Base-by-base conservation (phyloP, 179 eudicot species). In the Carnegiea gigantea region DNA sequence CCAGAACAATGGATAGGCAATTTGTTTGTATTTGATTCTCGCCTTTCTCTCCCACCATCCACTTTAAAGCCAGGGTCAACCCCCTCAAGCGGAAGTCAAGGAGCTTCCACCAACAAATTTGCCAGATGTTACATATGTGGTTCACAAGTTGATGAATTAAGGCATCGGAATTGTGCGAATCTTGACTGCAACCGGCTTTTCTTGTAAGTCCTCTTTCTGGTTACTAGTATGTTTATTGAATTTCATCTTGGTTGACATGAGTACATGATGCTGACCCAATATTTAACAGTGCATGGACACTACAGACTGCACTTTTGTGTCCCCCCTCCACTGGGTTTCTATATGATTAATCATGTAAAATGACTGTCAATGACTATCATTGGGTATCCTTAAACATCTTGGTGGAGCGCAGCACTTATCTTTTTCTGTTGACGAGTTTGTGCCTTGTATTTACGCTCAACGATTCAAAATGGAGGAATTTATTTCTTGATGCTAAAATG, bases 151-250 rank as follows among this genome's bases (percentile, higher is more conserved):
- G 85, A 89, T 82, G 93, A 90, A 78, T 73, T 96, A 89, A 90
- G 97, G 84, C 99, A 96, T 83, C 93, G 98, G 7, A 96, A 96
- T 79, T 96, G 99, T 85, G 98, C 99, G 70, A 96, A 94, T 89
- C 81, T 96, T 26, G 99, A 96, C 88, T 96, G 99, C 95, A 96
- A 96, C 85, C 90, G 93, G 65, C 98, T 96, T 81, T 93, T 89
- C 88, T 82, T 96, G 99, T 96, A 87, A 96, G 99, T 88, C 54
- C 20, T 79, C 62, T 49, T 77, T 30, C 72, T 77, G 67, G 36
- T 64, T 28, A 15, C 24, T 40, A 21, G 4, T 77, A 33, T 78
- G 49, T n/a, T 81, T 6, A 14, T 40, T 23, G 13, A 48, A 20
- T 71, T 62, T 62, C 9, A 13, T 64, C 78, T 46, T 73, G 53